Percentiles rank a stretch among this genome's conserved stretches.
Evolutionary conservation across 805 yeast species (phyloP).

Genomic region (Candida vaughaniae): DNA sequence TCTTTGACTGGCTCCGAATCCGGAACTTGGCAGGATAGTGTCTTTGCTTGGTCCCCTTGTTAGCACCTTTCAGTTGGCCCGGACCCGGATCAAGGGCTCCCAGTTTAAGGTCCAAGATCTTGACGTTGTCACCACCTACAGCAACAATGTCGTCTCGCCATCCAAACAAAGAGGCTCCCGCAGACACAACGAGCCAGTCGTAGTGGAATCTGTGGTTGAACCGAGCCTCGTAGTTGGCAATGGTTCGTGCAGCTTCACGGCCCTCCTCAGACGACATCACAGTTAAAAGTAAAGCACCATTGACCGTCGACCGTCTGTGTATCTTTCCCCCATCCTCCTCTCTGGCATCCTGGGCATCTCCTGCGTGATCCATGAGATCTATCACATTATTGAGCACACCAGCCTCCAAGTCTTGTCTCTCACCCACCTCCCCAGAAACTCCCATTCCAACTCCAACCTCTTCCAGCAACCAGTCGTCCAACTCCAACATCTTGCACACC

Average conservation of each 20-base stretch:
- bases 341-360: too few species aligned
- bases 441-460: neutral
- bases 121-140: conserved; percentile 15
- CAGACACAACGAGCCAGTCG: conserved; percentile 19
- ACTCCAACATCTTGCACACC: conserved; percentile 3
- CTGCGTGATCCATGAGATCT: too few species aligned
- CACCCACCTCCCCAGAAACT: neutral
- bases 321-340: too few species aligned
- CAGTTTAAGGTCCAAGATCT: conserved; percentile 15
- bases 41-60: conserved; percentile 1
- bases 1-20: conserved; percentile 22
- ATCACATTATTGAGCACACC: too few species aligned
- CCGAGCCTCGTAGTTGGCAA: conserved; percentile 16
- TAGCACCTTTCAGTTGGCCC: neutral
- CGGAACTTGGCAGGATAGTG: conserved; percentile 22
- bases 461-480: conserved; percentile 8
- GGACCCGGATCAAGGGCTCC: conserved; percentile 10
- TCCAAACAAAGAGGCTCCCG: neutral
- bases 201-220: conserved; percentile 23
- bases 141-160: conserved; percentile 9
- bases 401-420: neutral
- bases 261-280: conserved; percentile 7
- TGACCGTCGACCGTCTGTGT: neutral
- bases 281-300: conserved; percentile 12
- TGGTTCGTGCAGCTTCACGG: conserved; percentile 7